Conservation (phyloP, 768 basidiomycete species). For the Boletus reticuloceps region DNA sequence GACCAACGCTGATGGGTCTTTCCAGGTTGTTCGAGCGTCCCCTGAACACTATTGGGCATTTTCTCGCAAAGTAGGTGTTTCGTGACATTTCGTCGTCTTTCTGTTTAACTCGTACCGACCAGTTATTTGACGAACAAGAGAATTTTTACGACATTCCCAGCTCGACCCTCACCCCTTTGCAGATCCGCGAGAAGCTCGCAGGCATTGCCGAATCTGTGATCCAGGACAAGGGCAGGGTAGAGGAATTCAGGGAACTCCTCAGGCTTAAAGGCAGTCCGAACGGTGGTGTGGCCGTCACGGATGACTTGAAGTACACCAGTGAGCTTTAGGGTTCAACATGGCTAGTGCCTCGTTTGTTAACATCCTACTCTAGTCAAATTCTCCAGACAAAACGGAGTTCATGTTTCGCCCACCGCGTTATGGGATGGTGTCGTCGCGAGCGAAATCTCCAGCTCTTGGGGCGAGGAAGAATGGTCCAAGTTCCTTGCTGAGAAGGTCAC, state of each 20-base stretch:
- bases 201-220: constrained; percentile 54
- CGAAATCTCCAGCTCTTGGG: constrained; percentile 82
- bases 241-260: constrained; percentile 60
- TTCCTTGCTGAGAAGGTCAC: constrained; percentile 63
- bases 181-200: constrained; percentile 75
- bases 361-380: constrained; percentile 67
- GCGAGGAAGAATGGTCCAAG: constrained; percentile 73
- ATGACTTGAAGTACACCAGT: constrained; percentile 90
- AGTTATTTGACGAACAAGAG: constrained; percentile 76
- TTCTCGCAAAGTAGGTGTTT: constrained; percentile 53
- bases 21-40: constrained; percentile 64
- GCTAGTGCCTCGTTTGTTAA: neutral
- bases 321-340: constrained; percentile 25
- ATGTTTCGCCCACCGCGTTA: constrained; percentile 82
- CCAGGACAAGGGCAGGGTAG: constrained; percentile 43
- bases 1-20: neutral
- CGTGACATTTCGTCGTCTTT: neutral
- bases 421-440: constrained; percentile 74
- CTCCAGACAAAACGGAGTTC: constrained; percentile 86
- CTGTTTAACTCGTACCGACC: neutral
- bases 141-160: constrained; percentile 81
- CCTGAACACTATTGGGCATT: constrained; percentile 83
- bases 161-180: constrained; percentile 60
- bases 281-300: constrained; percentile 78
- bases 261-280: constrained; percentile 64